These are phyloP conservation scores for Theobroma cacao DNA, from an alignment of 345 rosid genomes.

Conservation along the genomic window DNA sequence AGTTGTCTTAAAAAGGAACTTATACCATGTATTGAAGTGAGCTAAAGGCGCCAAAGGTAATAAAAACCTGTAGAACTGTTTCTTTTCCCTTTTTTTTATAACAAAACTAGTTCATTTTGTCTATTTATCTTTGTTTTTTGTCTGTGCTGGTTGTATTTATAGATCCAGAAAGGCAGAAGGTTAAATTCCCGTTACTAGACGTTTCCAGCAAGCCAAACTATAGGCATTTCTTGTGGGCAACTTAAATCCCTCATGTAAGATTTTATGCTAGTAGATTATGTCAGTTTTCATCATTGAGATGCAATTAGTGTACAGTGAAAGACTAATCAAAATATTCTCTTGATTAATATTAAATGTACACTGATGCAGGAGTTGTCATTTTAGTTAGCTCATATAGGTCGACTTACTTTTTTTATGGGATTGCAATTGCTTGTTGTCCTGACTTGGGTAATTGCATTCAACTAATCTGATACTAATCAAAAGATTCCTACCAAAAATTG, in stretches of 20 bases:
- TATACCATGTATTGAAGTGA: too few relatives aligned
- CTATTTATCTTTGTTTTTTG: background rate
- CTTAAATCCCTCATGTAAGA: background rate
- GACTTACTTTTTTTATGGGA: background rate
- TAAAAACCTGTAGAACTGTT: background rate
- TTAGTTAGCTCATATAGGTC: background rate
- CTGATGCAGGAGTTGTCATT: background rate
- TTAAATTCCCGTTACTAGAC: background rate
- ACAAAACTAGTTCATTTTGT: background rate
- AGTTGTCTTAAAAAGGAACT: background rate
- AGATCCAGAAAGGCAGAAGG: background rate
- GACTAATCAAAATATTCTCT: background rate
- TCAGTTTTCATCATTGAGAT: background rate
- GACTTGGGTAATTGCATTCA: conserved; percentile 15
- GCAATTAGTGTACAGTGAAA: background rate
- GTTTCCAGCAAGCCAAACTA: background rate
- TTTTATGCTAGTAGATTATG: background rate
- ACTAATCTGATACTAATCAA: conserved; percentile 16
- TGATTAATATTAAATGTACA: background rate
- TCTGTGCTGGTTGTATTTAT: background rate
- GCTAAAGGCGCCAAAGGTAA: too few relatives aligned
- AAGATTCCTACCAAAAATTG: conserved; percentile 21
- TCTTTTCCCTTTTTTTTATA: background rate
- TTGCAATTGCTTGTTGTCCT: conserved; percentile 32
- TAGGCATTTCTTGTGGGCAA: background rate